Evolutionary conservation across 2,329 filamentous ascomycete genomes (phyloP).

Genomic region (Pochonia chlamydosporia): DNA sequence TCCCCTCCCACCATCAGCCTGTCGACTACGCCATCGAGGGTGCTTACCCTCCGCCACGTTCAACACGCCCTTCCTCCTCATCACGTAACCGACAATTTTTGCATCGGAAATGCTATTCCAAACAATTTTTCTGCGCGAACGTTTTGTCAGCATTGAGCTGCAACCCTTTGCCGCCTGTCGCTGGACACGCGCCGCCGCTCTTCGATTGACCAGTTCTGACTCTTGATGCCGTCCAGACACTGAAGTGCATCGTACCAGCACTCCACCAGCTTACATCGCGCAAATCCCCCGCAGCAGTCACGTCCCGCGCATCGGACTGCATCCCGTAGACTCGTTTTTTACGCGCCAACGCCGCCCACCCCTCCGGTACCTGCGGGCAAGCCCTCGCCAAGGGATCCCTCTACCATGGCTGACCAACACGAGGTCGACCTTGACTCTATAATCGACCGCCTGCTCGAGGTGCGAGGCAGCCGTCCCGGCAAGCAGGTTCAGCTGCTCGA

Average conservation of each 20-base stretch:
- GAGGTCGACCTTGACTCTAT: slow-evolving; percentile 99
- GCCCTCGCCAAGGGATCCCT: slow-evolving; percentile 27
- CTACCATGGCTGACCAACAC: slow-evolving; percentile 59
- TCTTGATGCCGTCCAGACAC: slow-evolving; percentile 13
- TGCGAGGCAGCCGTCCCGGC: slow-evolving; percentile 92
- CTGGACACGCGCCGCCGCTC: background rate
- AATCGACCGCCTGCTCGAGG: slow-evolving; percentile 96
- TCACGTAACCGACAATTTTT: background rate
- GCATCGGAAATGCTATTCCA: background rate
- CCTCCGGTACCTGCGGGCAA: slow-evolving; percentile 32
- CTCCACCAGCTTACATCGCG: slow-evolving; percentile 14
- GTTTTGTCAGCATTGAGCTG: no score
- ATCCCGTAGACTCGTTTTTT: slow-evolving; percentile 17
- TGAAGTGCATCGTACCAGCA: slow-evolving; percentile 28
- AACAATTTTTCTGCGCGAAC: background rate
- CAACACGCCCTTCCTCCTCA: background rate
- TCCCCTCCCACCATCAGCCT: slow-evolving; percentile 4
- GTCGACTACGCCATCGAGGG: background rate
- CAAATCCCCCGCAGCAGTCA: slow-evolving; percentile 22
- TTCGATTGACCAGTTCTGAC: background rate
- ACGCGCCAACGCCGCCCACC: slow-evolving; percentile 15
- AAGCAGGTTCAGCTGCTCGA: slow-evolving; percentile 98
- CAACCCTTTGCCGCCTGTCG: background rate
- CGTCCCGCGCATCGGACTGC: slow-evolving; percentile 22
- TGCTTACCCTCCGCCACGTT: background rate